phyloP scores from a whole-genome alignment of 2,329 filamentous ascomycete genomes.

The Ascochyta koolunga region DNA sequence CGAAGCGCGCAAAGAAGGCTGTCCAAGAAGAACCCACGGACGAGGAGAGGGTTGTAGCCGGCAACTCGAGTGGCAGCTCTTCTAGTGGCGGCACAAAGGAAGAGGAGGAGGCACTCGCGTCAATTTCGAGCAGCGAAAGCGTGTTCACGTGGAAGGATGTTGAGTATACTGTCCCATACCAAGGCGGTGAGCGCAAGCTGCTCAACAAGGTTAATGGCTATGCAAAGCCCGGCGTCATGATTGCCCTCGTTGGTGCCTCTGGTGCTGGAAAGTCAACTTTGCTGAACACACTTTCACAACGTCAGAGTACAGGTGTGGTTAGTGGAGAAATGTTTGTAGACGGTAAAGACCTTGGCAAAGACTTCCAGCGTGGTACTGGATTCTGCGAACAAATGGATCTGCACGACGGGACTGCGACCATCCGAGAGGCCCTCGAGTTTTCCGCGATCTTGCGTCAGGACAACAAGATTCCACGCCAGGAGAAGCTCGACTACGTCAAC shows the following conservation, averaged over 20 bases:
- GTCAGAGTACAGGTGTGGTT: constrained; percentile 69
- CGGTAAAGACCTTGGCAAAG: constrained; percentile 62
- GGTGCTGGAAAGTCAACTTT: constrained; percentile 85
- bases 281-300: constrained; percentile 76
- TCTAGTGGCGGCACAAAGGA: constrained; percentile 31
- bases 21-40: constrained; percentile 58
- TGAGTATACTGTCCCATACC: constrained; percentile 75
- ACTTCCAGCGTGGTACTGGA: constrained; percentile 71
- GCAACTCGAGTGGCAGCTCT: constrained; percentile 30
- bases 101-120: constrained; percentile 41
- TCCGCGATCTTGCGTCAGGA: constrained; percentile 70
- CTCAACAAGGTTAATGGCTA: constrained; percentile 76
- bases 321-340: constrained; percentile 76
- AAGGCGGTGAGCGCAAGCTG: constrained; percentile 66
- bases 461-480: constrained; percentile 57
- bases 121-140: constrained; percentile 47
- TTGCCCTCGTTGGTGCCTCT: constrained; percentile 80
- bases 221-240: constrained; percentile 79
- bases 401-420: constrained; percentile 70
- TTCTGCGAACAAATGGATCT: constrained; percentile 77
- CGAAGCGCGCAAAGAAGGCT: constrained; percentile 63
- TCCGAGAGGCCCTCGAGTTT: constrained; percentile 72
- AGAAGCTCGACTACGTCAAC: constrained; percentile 71
- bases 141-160: constrained; percentile 48
- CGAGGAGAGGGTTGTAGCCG: constrained; percentile 60